A percentile compares a stretch with the other conserved stretches of the same genome.
phyloP scores from a whole-genome alignment of 495 filamentous ascomycete species.

The Hypoxylon crocopeplum region DNA sequence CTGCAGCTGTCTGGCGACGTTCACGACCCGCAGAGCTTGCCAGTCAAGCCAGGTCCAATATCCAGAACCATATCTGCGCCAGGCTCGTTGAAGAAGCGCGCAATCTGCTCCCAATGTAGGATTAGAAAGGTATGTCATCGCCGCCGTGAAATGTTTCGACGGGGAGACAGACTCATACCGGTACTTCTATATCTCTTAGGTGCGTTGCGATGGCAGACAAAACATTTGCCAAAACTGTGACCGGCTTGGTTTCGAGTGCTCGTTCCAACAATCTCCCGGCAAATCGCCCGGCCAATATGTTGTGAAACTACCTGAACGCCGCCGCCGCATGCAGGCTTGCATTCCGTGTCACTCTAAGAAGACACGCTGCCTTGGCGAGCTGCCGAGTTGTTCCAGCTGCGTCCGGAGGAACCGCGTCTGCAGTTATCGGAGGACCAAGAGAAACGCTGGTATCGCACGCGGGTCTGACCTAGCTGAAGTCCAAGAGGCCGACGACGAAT shows the following conservation, averaged over 20 bases:
- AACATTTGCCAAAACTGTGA: conserved; percentile 38
- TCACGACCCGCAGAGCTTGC: conserved; percentile 5
- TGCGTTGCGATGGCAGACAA: conserved; percentile 35
- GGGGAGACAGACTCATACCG: not conserved
- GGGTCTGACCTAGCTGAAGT: not conserved
- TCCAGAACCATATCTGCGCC: conserved; percentile 9
- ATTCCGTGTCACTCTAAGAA: conserved; percentile 40
- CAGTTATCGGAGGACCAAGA: conserved; percentile 22
- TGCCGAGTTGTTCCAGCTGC: conserved; percentile 38
- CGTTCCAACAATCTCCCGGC: conserved; percentile 34
- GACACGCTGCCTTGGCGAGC: conserved; percentile 36
- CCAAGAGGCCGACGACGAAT: no score
- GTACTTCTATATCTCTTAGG: conserved; percentile 9
- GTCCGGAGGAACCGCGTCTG: conserved; percentile 29
- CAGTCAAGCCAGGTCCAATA: conserved; percentile 6
- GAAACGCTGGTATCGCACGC: not conserved
- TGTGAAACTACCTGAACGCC: conserved; percentile 33
- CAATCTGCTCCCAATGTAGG: conserved; percentile 36
- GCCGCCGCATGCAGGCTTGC: conserved; percentile 38
- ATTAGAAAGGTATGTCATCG: conserved; percentile 30
- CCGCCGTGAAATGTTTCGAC: not conserved
- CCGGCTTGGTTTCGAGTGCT: conserved; percentile 39
- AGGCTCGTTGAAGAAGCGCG: conserved; percentile 28
- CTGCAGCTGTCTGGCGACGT: conserved; percentile 26
- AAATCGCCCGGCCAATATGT: conserved; percentile 28